Evolutionary conservation across 2,329 filamentous ascomycete genomes (phyloP), one percentile per base, ranked within the genome.

Genomic region (Colletotrichum costaricense): DNA sequence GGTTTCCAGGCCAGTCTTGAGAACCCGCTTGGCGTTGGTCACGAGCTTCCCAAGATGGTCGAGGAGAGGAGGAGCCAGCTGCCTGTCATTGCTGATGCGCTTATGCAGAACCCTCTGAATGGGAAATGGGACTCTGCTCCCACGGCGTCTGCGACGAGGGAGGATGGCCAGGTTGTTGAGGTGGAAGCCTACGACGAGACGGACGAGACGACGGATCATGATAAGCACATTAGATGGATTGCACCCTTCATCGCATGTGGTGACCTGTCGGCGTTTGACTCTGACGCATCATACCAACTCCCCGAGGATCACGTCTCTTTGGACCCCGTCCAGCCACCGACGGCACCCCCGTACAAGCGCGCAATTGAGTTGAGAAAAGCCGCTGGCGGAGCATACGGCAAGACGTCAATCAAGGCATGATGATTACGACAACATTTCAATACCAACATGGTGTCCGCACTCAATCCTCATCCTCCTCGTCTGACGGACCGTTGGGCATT

Each of bases 241-340:
- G 95, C 95, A 4, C 95, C 96, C 0, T 99, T 99, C 81, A 90
- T 99, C 78, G 95, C 97, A n/a, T 99, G 97, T 81, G 97, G 97
- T 58, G 97, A 99, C 83, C 88, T 99, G 66, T 97, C 95, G 28
- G 92, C 94, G 12, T 99, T 95, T 85, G 97, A 99, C 85, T 95
- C 96, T 0, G 97, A 99, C 86, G 96, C 97, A 4, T 97, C 95
- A 5, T 98, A 98, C 83, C 90, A 93, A 76, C 87, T 99, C 22
- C 95, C 97, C 0, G 93, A 95, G 73, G 93, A 95, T 76, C 91
- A 97, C 79, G 90, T 97, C 65, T 95, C 93, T 77, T 88, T 98
- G 62, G 95, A 98, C 80, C 97, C 97, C 0, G 90, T 99, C 38
- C 97, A 98, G 81, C 96, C 96, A 33, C 97, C 97, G 0, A 99